Base-by-base conservation (phyloP, 2,329 filamentous ascomycete genomes). In the Trichoderma sp. region DNA sequence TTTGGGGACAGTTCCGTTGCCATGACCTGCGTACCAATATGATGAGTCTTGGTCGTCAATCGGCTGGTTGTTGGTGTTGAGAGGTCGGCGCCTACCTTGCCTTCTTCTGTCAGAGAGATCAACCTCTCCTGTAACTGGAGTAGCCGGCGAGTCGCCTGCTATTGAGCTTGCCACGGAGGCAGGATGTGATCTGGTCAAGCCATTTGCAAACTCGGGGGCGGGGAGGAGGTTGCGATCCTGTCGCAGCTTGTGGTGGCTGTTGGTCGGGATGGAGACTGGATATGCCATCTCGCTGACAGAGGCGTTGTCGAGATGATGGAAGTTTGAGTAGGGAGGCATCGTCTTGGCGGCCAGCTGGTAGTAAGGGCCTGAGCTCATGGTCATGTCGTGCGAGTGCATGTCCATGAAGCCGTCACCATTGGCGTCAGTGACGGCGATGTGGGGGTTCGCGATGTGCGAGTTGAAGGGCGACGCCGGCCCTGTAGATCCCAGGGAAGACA, bases 381-480 rank as follows among this genome's bases (percentile, higher is more conserved):
- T 75, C 8, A 75, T 73, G 41, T 81, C 79, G 63, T 63, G 59
- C 7, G 69, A 27, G 24, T 72, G 69, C n/a, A 72, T 64, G 59
- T 72, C 69, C 69, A 72, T 63, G 59, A 87, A 83, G 53, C 82
- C 83, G 74, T 91, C 90, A 71, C 83, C 84, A 16, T 80, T 77
- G 18, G 88, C 83, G 77, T 91, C 89, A 63, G 85, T 86, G 16
- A 90, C 83, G 29, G 89, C 88, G 67, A 92, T 90, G 9, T 91
- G 89, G 3, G 90, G 90, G 76, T 91, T 89, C 50, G 89, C 86
- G 2, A 85, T 88, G 79, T 86, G 90, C 75, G 87, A 84, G 53
- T 86, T 87, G 81, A 86, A 92, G 4, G 90, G 90, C 21, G 91
- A 92, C 0, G 87, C 85, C 21, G 90, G 90, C n/a, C 88, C 89